Percentiles rank a stretch among this genome's conserved stretches.
These are phyloP conservation scores for Suillus lakei DNA, from an alignment of 768 basidiomycete genomes.

Conservation along the genomic window DNA sequence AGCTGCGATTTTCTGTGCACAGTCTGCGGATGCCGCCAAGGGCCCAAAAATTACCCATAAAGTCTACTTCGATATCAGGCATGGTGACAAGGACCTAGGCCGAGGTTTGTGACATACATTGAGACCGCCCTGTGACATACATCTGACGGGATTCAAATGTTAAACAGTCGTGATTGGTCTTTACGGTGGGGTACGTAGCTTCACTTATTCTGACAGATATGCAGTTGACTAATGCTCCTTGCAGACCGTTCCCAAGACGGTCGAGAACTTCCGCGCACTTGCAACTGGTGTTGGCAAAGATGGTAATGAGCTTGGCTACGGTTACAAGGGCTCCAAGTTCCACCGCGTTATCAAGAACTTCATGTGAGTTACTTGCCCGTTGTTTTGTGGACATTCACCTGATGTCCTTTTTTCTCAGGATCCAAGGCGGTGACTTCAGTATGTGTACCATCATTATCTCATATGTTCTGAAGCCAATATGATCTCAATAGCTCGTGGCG, in stretches of 20 bases:
- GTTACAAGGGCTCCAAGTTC: slow-evolving; percentile 96
- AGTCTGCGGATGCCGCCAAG: slow-evolving; percentile 79
- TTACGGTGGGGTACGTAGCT: slow-evolving; percentile 75
- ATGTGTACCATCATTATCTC: slow-evolving; percentile 37
- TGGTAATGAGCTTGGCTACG: slow-evolving; percentile 70
- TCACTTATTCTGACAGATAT: neutral
- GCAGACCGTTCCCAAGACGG: slow-evolving; percentile 94
- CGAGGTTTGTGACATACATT: slow-evolving; percentile 57
- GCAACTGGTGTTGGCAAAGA: slow-evolving; percentile 80
- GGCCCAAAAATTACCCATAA: slow-evolving; percentile 91
- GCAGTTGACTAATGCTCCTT: neutral
- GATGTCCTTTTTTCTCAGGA: slow-evolving; percentile 51
- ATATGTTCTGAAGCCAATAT: slow-evolving; percentile 17
- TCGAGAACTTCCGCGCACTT: slow-evolving; percentile 96
- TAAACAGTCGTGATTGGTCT: slow-evolving; percentile 80
- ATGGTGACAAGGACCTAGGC: slow-evolving; percentile 87
- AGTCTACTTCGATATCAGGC: slow-evolving; percentile 94
- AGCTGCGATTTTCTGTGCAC: slow-evolving; percentile 71
- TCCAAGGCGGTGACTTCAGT: slow-evolving; percentile 99
- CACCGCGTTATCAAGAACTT: slow-evolving; percentile 95
- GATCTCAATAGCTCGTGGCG: slow-evolving; percentile 66
- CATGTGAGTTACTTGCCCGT: slow-evolving; percentile 57
- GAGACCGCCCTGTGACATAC: neutral
- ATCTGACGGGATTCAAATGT: slow-evolving; percentile 13
- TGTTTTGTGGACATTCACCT: neutral